These are phyloP conservation scores for Pseudopithomyces chartarum DNA, from an alignment of 2,329 filamentous ascomycete species.

Conservation along the genomic window DNA sequence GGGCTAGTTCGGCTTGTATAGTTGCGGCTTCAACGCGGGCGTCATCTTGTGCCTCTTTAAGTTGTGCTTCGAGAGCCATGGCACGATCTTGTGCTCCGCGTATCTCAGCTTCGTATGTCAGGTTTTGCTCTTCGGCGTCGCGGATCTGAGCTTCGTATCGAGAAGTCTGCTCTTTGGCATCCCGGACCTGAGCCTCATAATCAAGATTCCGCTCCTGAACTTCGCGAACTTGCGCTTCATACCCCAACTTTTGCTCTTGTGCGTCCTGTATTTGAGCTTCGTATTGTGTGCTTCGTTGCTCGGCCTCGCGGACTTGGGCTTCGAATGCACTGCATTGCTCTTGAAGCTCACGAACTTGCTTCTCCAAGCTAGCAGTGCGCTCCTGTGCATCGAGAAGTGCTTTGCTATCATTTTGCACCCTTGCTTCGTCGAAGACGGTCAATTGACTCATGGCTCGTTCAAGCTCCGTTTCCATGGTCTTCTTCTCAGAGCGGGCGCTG, in stretches of 20 bases:
- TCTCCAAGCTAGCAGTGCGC: constrained; percentile 37
- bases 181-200: constrained; percentile 39
- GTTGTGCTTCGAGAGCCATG: constrained; percentile 37
- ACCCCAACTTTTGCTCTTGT: constrained; percentile 33
- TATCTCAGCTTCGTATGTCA: constrained; percentile 38
- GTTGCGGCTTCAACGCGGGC: constrained; percentile 40
- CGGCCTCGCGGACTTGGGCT: constrained; percentile 22
- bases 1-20: constrained; percentile 42
- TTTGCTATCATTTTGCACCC: constrained; percentile 23
- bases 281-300: constrained; percentile 33
- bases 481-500: constrained; percentile 41
- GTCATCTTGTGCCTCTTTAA: constrained; percentile 42
- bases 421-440: constrained; percentile 34
- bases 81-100: constrained; percentile 40
- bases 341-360: constrained; percentile 38
- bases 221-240: constrained; percentile 39
- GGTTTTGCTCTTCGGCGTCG: constrained; percentile 28
- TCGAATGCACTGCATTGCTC: constrained; percentile 29
- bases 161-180: constrained; percentile 40
- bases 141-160: constrained; percentile 25
- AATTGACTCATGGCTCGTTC: constrained; percentile 41
- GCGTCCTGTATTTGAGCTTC: constrained; percentile 38
- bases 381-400: constrained; percentile 35
- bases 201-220: constrained; percentile 38
- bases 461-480: constrained; percentile 41